Evolutionary conservation across 2,329 filamentous ascomycete genomes (phyloP), one percentile per base, ranked within the genome.

Genomic region (Tolypocladium paradoxum): DNA sequence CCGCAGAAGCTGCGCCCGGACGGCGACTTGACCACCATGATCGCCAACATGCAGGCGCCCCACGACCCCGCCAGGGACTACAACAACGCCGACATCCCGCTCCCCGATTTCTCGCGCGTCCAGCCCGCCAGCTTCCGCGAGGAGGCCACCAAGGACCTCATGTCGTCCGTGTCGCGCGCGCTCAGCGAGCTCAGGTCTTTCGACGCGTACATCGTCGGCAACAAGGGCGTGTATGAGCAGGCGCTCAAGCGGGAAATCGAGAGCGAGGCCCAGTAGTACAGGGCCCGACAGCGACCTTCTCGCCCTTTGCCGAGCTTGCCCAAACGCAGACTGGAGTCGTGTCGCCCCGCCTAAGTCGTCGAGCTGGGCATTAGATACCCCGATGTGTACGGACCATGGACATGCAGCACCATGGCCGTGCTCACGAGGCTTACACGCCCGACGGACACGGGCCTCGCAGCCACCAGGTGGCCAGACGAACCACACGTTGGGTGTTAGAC

Each of bases 11-110:
- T 1, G 11, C 33, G 18, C 29, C 12, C 36, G 16, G 22, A 22
- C 38, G 50, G 20, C 9, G 56, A 60, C 31, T 29, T 50, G 46
- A 58, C 53, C 6, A 34, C 11, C 40, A 70, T 71, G 63, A 54
- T 70, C 12, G 49, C 40, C 37, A 67, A 63, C 53, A 65, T 70
- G 62, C 58, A 63, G 33, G 60, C 59, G 20, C 55, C 58, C 9
- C 48, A 49, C 31, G 31, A 48, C 1, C 48, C 53, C 8, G 24
- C 6, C 20, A 22, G 22, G 8, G 52, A 55, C 50, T 47, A 52
- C 52, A 55, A 54, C 47, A 51, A 59, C 18, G 47, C 29, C 16
- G 52, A 50, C 7, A 52, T 64, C 12, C 58, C 59, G 1, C 22
- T 31, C 27, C 61, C 61, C 1, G 48, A 55, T 11, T 61, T 67